Evolutionary conservation across 2,329 filamentous ascomycete species (phyloP).

Genomic region (Graphiopsis chlorocephala): DNA sequence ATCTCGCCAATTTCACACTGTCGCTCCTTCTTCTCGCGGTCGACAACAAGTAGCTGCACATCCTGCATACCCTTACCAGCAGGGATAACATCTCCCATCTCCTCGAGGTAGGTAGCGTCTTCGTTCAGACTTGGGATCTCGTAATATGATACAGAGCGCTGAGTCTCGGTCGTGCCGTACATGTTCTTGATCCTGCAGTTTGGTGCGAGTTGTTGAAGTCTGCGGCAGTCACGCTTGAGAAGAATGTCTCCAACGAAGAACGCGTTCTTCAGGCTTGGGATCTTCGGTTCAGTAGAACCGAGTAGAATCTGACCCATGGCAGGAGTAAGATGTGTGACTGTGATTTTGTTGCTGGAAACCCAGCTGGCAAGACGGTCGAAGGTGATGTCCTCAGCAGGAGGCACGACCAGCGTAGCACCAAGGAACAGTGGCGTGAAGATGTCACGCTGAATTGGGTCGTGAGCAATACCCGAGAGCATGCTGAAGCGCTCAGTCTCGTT

Average conservation of each 20-base stretch:
- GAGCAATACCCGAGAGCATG: constrained; percentile 79
- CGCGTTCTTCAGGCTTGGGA: constrained; percentile 62
- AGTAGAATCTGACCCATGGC: constrained; percentile 95
- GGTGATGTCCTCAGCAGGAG: constrained; percentile 77
- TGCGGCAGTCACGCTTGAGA: constrained; percentile 76
- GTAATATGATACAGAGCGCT: constrained; percentile 77
- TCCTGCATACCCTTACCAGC: constrained; percentile 83
- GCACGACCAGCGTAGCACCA: constrained; percentile 74
- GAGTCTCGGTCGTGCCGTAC: constrained; percentile 86
- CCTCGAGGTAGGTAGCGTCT: constrained; percentile 62
- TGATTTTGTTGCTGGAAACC: constrained; percentile 73
- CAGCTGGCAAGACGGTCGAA: constrained; percentile 86
- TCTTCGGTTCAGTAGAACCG: constrained; percentile 71
- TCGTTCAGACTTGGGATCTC: constrained; percentile 66
- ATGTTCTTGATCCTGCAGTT: constrained; percentile 79
- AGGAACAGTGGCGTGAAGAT: constrained; percentile 91
- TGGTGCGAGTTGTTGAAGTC: constrained; percentile 70
- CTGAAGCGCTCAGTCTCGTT: constrained; percentile 73
- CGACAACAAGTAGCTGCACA: constrained; percentile 82
- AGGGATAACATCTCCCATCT: constrained; percentile 72
- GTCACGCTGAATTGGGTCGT: constrained; percentile 64
- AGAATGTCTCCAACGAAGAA: constrained; percentile 93
- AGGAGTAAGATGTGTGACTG: constrained; percentile 84
- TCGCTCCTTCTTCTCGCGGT: constrained; percentile 63
- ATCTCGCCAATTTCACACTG: constrained; percentile 77